A percentile compares a stretch with the other conserved stretches of the same genome.
These are phyloP conservation scores for Sphagnum tenellum DNA, from an alignment of 225 moss, liverwort and hornwort genomes.

Conservation along the genomic window DNA sequence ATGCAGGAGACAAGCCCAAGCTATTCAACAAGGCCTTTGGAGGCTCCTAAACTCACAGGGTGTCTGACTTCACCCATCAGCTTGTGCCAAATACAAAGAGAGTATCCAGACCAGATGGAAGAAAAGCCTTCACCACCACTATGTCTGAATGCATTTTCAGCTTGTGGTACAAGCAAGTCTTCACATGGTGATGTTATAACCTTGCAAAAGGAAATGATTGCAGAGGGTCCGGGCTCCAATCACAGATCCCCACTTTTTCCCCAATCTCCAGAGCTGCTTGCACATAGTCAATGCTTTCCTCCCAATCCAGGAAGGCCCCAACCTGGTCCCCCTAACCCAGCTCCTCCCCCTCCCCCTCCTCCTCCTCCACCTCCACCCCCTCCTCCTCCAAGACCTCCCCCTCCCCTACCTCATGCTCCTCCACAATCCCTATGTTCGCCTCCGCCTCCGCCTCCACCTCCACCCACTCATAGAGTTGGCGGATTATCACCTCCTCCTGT, in stretches of 20 bases:
- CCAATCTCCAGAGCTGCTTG: neutral
- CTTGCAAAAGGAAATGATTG: too few species aligned
- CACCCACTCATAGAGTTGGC: neutral
- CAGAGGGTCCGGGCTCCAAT: neutral
- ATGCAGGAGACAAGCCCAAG: neutral
- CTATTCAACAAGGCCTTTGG: neutral
- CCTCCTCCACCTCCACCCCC: conserved; percentile 1
- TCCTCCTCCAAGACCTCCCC: neutral
- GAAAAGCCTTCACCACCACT: too few species aligned
- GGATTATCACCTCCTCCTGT: neutral
- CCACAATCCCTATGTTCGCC: conserved; percentile 7
- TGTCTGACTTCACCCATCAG: conserved; percentile 1
- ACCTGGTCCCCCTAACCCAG: neutral
- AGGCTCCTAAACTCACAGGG: neutral
- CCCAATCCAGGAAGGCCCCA: neutral
- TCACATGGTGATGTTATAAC: neutral
- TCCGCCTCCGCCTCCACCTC: conserved; percentile 13
- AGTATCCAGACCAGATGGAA: neutral
- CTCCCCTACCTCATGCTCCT: conserved; percentile 13
- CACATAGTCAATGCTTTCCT: neutral
- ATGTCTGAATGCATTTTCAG: neutral
- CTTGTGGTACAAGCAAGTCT: neutral
- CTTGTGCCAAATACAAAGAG: conserved; percentile 1
- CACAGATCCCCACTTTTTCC: neutral
- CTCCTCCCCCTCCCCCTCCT: neutral